Conservation (phyloP, 2,329 filamentous ascomycete species). For the Penicillium oxalicum region DNA sequence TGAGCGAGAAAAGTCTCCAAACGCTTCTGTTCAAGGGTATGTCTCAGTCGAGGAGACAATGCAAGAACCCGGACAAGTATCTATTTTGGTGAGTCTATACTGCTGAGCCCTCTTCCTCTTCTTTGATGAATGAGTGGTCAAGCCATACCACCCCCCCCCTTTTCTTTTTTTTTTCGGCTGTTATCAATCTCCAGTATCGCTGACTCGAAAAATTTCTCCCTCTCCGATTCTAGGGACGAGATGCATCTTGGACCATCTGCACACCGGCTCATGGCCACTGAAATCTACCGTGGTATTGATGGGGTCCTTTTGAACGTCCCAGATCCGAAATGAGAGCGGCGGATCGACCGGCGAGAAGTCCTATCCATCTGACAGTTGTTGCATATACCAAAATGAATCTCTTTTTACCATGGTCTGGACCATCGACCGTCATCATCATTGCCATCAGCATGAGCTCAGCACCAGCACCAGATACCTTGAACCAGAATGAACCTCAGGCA, state of each 20-base stretch:
- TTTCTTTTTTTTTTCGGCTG: neutral
- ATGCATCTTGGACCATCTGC: constrained; percentile 37
- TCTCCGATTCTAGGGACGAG: constrained; percentile 29
- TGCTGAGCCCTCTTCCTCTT: too few species aligned
- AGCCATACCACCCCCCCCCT: constrained; percentile 1
- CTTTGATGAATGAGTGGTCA: too few species aligned
- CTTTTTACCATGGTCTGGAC: too few species aligned
- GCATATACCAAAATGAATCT: too few species aligned
- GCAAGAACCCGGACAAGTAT: constrained; percentile 34
- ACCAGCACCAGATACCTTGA: neutral
- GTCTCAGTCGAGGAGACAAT: constrained; percentile 18
- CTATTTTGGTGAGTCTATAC: constrained; percentile 35
- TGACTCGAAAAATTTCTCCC: neutral
- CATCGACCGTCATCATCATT: too few species aligned
- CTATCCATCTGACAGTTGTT: too few species aligned
- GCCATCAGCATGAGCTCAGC: neutral
- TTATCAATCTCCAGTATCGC: neutral
- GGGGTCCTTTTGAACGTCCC: constrained; percentile 25
- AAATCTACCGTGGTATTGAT: constrained; percentile 35
- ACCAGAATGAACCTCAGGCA: neutral
- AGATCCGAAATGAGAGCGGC: neutral
- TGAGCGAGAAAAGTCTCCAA: constrained; percentile 21
- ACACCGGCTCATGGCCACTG: constrained; percentile 34
- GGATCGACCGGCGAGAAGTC: too few species aligned
- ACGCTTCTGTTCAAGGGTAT: constrained; percentile 26